Base-by-base conservation (phyloP, 2,329 filamentous ascomycete genomes). In the Ciborinia camelliae region DNA sequence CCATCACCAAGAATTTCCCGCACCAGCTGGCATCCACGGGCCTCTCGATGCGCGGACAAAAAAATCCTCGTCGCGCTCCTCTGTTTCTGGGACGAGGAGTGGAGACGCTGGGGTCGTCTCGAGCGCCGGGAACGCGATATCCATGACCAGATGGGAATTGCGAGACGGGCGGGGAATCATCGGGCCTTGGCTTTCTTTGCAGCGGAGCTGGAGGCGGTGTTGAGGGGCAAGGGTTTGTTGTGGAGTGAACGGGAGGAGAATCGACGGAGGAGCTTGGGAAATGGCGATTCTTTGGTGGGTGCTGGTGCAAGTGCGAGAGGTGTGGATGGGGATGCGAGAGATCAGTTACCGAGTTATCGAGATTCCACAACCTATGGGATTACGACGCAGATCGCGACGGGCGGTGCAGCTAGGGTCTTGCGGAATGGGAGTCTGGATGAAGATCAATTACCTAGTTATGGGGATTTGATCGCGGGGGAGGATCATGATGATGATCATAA, bases 51-150 rank as follows among this genome's bases (percentile, higher is more conserved):
- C 65, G 71, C 64, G 69, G 64, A 4, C 71, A 73, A 73, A 67
- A 64, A 68, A 48, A 71, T 70, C 51, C 20, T 73, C 2, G 65
- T 76, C 41, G 63, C 71, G 70, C 51, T 73, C 72, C 35, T 77
- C 43, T 72, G 72, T 55, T 73, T 73, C 45, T 73, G 72, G 71
- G 71, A 71, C 41, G 71, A 73, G 45, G 71, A 74, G 47, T 71
- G 70, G 58, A 68, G 61, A 57, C 60, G 72, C 5, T 71, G 67
- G 66, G 66, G 57, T n/a, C 30, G 71, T 35, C 64, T 74, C 12
- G 67, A 68, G 53, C 43, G 54, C 14, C 71, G 72, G 45, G 68
- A 72, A 35, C n/a, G 30, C 12, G 41, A 47, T 47, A 2, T 58
- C 5, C 9, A 8, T 45, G 53, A 53, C 39, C 69, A 71, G 62